Conservation (phyloP, 148 eudicot genomes). For the Gaultheria prostrata region DNA sequence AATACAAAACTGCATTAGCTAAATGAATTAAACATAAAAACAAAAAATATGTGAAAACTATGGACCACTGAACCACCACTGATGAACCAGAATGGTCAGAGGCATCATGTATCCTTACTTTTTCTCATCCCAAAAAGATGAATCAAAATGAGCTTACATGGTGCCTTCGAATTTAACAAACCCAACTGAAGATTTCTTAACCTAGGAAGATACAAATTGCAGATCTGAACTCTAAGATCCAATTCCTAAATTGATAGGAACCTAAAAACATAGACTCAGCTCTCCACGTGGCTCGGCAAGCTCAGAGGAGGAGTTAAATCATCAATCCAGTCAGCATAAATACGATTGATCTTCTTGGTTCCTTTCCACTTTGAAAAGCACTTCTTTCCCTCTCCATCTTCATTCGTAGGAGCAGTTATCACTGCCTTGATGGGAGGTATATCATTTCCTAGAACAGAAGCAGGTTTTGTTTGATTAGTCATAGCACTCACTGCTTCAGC, state of each 20-base stretch:
- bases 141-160: not conserved
- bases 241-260: not conserved
- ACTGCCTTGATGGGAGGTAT: conserved; percentile 24
- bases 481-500: conserved; percentile 23
- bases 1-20: not conserved
- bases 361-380: conserved; percentile 53
- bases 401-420: conserved; percentile 26
- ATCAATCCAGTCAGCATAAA: conserved; percentile 86
- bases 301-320: conserved; percentile 39
- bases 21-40: not conserved
- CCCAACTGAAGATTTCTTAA: not conserved
- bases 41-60: not conserved
- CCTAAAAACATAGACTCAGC: conserved; percentile 8
- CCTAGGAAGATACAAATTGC: not conserved
- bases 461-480: conserved; percentile 28
- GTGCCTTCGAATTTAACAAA: not conserved
- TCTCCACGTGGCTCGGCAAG: conserved; percentile 34
- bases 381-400: conserved; percentile 41
- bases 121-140: conserved; percentile 10
- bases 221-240: conserved; percentile 1
- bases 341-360: conserved; percentile 59
- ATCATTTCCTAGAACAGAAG: conserved; percentile 27
- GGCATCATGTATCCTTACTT: not conserved
- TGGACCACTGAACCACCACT: not conserved
- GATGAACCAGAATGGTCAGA: not conserved